phyloP scores from a whole-genome alignment of 2,329 filamentous ascomycete species.

The Exophiala oligosperma region DNA sequence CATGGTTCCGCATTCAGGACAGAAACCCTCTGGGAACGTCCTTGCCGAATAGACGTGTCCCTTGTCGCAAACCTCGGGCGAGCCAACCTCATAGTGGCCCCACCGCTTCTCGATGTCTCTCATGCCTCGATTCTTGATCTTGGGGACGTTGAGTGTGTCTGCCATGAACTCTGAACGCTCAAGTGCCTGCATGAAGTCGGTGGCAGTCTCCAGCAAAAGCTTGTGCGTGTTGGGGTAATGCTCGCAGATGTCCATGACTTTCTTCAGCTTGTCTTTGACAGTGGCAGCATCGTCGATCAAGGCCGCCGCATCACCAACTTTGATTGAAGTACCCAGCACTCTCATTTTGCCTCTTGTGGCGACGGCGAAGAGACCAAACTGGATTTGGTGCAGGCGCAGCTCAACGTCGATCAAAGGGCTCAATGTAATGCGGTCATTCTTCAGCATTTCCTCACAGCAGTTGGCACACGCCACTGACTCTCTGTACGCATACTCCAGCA shows the following conservation, averaged over 20 bases:
- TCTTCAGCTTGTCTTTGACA: not conserved
- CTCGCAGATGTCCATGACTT: not conserved
- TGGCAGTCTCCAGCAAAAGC: not conserved
- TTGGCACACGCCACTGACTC: conserved; percentile 21
- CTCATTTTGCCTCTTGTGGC: not conserved
- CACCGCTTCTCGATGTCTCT: conserved; percentile 19
- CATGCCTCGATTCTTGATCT: conserved; percentile 8
- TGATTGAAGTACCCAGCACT: not conserved
- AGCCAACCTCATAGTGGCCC: conserved; percentile 12
- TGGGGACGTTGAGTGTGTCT: conserved; percentile 3
- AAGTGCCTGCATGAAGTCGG: not conserved
- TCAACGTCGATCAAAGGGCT: conserved; percentile 31
- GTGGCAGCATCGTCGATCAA: not conserved
- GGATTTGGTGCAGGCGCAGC: conserved; percentile 27
- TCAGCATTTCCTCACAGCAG: conserved; percentile 20
- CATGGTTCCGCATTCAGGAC: conserved; percentile 25
- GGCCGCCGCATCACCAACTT: not conserved
- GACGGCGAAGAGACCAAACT: conserved; percentile 22
- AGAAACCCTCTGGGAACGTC: conserved; percentile 18
- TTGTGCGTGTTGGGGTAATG: not conserved
- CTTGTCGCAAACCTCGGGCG: conserved; percentile 15
- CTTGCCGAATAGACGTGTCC: conserved; percentile 22
- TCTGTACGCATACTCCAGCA: conserved; percentile 15
- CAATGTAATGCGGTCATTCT: conserved; percentile 5
- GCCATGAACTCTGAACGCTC: not conserved